Conservation (phyloP, 2,329 filamentous ascomycete species). For the Penicillium glabrum region DNA sequence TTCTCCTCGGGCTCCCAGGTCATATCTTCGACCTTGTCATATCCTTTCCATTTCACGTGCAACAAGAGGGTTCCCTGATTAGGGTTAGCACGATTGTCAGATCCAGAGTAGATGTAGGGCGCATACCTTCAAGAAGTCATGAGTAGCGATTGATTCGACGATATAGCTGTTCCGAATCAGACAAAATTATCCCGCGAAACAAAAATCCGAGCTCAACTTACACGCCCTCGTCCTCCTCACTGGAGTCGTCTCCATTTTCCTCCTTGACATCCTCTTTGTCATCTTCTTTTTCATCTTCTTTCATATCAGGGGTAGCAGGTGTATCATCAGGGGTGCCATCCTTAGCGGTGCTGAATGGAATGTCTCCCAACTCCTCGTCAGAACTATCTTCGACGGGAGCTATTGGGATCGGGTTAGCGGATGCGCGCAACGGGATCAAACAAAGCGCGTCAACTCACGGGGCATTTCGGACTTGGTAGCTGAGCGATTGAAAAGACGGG, state of each 20-base stretch:
- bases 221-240: constrained; percentile 31
- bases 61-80: constrained; percentile 40
- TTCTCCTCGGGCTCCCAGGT: constrained; percentile 50
- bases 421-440: constrained; percentile 1
- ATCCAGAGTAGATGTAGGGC: background rate
- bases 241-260: constrained; percentile 13
- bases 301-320: constrained; percentile 14
- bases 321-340: constrained; percentile 9
- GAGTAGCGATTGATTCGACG: constrained; percentile 42
- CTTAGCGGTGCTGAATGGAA: constrained; percentile 36
- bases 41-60: constrained; percentile 50
- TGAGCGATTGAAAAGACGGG: constrained; percentile 23
- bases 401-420: constrained; percentile 9
- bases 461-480: constrained; percentile 34
- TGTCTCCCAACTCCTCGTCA: constrained; percentile 40
- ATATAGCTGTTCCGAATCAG: constrained; percentile 35
- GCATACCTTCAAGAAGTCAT: constrained; percentile 39
- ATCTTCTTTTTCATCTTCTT: constrained; percentile 12
- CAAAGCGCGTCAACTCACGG: constrained; percentile 34
- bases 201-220: constrained; percentile 20
- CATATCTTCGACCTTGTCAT: constrained; percentile 42
- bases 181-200: background rate
- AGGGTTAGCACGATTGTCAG: constrained; percentile 15
- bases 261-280: constrained; percentile 9
- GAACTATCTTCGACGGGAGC: constrained; percentile 35